These are phyloP conservation scores for Cystofilobasidium ferigula DNA, from an alignment of 768 basidiomycete species.

Conservation along the genomic window DNA sequence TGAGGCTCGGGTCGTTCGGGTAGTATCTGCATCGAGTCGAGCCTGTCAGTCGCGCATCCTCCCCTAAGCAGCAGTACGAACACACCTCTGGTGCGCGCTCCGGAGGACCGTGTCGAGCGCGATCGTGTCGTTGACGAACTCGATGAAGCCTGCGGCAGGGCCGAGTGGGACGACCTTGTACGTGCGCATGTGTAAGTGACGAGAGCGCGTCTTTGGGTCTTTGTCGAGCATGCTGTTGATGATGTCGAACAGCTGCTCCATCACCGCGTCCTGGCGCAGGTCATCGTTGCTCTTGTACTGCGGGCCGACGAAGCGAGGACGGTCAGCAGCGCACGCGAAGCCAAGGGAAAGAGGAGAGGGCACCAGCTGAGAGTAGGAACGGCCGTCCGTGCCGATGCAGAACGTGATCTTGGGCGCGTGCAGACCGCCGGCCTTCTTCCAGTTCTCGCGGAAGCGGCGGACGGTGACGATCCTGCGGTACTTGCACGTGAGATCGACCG, in stretches of 20 bases:
- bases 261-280: conserved; percentile 90
- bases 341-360: conserved; percentile 31
- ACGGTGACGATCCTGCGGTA: conserved; percentile 65
- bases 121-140: conserved; percentile 73
- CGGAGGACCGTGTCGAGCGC: conserved; percentile 56
- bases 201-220: conserved; percentile 64
- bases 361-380: conserved; percentile 67
- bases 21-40: conserved; percentile 48
- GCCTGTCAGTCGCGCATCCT: neutral
- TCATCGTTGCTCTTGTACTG: conserved; percentile 81
- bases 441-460: conserved; percentile 49
- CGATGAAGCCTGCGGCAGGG: conserved; percentile 67
- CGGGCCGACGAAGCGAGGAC: conserved; percentile 34
- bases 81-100: conserved; percentile 53
- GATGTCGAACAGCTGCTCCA: conserved; percentile 93
- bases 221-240: conserved; percentile 64
- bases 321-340: neutral
- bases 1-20: conserved; percentile 46
- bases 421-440: conserved; percentile 60
- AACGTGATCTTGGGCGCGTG: conserved; percentile 69
- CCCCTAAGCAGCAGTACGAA: neutral
- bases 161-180: conserved; percentile 85
- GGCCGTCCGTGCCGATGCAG: conserved; percentile 59
- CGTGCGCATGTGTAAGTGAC: conserved; percentile 61
- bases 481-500: conserved; percentile 56